Base-by-base conservation (phyloP, 257 asterid genomes). In the Solanum sparsipilum region DNA sequence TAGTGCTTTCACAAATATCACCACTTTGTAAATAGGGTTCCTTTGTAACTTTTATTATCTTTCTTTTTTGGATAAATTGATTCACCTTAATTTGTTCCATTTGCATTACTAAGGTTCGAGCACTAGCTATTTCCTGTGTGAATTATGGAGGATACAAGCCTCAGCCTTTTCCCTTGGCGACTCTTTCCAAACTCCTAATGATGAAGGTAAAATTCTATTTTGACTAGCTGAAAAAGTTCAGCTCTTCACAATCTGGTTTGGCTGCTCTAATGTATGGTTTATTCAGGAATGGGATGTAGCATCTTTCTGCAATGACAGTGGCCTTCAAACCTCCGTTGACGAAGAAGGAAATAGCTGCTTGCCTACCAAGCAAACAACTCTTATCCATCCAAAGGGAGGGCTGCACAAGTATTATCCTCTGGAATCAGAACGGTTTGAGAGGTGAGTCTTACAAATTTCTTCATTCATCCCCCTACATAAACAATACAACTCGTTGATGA, bases 81-180 rank as follows among this genome's bases (percentile, higher is more conserved):
- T 83, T 13, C 10, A 0, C 81, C 86, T 83, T 39, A 13, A 23
- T 36, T 82, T 74, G 75, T 11, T 13, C 46, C 84, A 65, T 87
- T 46, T 79, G 39, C 18, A 31, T 48, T 72, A 60, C 12, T 89
- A 88, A 96, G 99, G 96, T 95, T 87, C 94, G 98, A 86, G 91
- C 91, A 89, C 88, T 93, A 81, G 99, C 98, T 76, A 86, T 97
- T 87, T 92, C 93, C 88, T 94, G 93, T 84, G 83, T 97, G 88
- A 93, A 93, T 91, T 91, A 91, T 87, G 98, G 97, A 83, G 96
- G 96, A 84, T 97, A 97, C 94, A 96, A 95, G 94, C 96, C 94
- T 90, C 98, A 97, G 89, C 97, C 98, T 36, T 93, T 91, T 92
- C 97, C 99, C 35, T 85, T 97, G 89, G 88, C 82, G 21, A 90